These are phyloP conservation scores for Russula dissimulans DNA, from an alignment of 768 basidiomycete genomes.

Conservation along the genomic window DNA sequence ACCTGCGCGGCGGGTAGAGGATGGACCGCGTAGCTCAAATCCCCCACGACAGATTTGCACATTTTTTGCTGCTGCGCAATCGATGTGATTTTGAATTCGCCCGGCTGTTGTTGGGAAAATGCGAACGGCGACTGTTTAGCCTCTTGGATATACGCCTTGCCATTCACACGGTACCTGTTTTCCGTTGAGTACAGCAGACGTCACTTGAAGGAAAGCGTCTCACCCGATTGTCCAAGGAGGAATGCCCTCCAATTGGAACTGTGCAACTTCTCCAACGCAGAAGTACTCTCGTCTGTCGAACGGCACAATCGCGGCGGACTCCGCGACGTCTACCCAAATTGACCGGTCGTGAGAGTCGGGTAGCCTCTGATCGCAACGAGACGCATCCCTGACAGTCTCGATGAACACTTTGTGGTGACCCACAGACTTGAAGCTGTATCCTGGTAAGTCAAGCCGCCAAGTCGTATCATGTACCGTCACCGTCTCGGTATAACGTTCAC, in stretches of 20 bases:
- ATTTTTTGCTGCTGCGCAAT: constrained; percentile 89
- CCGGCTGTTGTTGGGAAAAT: constrained; percentile 71
- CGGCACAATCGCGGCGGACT: constrained; percentile 87
- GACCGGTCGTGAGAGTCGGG: constrained; percentile 51
- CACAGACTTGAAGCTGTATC: constrained; percentile 66
- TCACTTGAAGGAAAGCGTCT: constrained; percentile 17
- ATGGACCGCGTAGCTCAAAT: constrained; percentile 67
- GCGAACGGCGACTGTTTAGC: constrained; percentile 78
- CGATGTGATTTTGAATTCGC: constrained; percentile 77
- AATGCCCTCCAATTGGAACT: constrained; percentile 89
- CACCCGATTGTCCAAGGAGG: constrained; percentile 89
- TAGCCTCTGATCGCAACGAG: constrained; percentile 67
- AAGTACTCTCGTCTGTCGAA: constrained; percentile 70
- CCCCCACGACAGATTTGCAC: constrained; percentile 77
- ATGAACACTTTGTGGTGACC: constrained; percentile 77
- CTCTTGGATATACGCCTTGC: constrained; percentile 62
- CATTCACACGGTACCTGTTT: constrained; percentile 70
- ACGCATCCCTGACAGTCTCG: constrained; percentile 70
- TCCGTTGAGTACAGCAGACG: not conserved
- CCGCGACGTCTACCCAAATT: constrained; percentile 89
- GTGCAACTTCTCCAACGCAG: constrained; percentile 83
- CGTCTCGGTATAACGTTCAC: constrained; percentile 48
- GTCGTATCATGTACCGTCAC: constrained; percentile 38
- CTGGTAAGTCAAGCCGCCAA: constrained; percentile 69
- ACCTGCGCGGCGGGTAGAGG: constrained; percentile 84